Conservation (phyloP, 257 asterid genomes). For the Solanum bulbocastanum region DNA sequence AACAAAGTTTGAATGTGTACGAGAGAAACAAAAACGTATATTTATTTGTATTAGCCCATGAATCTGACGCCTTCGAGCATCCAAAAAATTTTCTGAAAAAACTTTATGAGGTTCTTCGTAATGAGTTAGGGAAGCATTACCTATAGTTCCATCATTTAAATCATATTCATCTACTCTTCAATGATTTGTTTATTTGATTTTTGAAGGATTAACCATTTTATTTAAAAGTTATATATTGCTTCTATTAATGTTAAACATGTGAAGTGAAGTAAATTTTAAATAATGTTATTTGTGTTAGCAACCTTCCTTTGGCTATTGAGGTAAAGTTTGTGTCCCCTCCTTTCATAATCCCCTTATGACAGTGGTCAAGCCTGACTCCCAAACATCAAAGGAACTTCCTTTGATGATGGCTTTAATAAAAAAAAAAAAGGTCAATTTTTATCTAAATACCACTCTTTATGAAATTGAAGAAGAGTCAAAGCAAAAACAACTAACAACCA, state of each 20-base stretch:
- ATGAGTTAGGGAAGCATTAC: too few species aligned
- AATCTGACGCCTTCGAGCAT: neutral
- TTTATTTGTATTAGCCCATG: too few species aligned
- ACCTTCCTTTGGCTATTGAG: neutral
- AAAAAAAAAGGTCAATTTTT: neutral
- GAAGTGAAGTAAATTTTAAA: too few species aligned
- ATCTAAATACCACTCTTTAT: neutral
- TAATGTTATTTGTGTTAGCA: neutral
- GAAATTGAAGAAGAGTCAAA: neutral
- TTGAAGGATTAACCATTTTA: too few species aligned
- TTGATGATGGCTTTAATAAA: neutral
- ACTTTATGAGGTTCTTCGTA: neutral
- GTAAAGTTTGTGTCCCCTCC: neutral
- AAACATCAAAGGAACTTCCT: neutral
- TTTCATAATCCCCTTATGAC: neutral
- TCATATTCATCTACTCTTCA: too few species aligned
- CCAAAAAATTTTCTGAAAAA: rapidly evolving
- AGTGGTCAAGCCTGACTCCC: neutral
- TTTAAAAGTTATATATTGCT: too few species aligned
- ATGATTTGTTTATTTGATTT: too few species aligned
- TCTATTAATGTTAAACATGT: too few species aligned
- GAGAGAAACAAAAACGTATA: neutral
- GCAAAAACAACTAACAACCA: neutral
- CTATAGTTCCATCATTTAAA: too few species aligned
- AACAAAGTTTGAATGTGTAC: neutral